phyloP scores from a whole-genome alignment of 352 stramenopile genomes.

The Phytophthora chlamydospora region DNA sequence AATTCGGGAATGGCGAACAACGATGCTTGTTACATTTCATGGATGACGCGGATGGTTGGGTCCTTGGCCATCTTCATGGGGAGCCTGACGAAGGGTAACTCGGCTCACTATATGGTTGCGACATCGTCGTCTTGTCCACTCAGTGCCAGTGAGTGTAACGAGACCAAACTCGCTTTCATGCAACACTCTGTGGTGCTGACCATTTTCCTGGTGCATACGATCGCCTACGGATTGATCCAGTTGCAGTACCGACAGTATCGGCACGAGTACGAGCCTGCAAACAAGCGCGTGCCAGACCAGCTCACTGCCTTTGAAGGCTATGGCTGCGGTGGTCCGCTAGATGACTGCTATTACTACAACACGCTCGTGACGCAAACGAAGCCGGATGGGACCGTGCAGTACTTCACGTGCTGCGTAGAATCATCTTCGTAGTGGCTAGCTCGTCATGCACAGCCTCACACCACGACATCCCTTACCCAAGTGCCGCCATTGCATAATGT shows the following conservation, averaged over 20 bases:
- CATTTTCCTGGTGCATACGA: conserved; percentile 35
- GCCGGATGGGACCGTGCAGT: conserved; percentile 20
- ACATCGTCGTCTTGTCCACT: conserved; percentile 25
- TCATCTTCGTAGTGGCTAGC: too few species aligned
- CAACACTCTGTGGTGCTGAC: conserved; percentile 36
- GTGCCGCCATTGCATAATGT: too few species aligned
- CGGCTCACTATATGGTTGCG: conserved; percentile 31
- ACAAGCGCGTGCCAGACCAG: conserved; percentile 27
- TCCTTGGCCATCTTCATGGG: conserved; percentile 37
- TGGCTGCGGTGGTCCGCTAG: conserved; percentile 35
- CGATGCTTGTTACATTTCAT: conserved; percentile 41
- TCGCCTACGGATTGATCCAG: conserved; percentile 43
- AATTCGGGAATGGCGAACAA: conserved; percentile 39
- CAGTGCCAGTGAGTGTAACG: conserved; percentile 40
- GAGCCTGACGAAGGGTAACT: conserved; percentile 26
- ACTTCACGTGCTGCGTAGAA: conserved; percentile 34
- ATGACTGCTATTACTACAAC: conserved; percentile 50
- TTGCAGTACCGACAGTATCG: conserved; percentile 38
- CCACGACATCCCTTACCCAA: too few species aligned
- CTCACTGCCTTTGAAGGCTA: conserved; percentile 44
- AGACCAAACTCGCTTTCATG: conserved; percentile 19
- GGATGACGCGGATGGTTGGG: conserved; percentile 42
- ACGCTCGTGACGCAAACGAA: conserved; percentile 33
- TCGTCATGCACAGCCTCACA: too few species aligned
- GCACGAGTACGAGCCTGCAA: conserved; percentile 35